phyloP scores from a whole-genome alignment of 768 basidiomycete species.

The Pisolithus microcarpus region DNA sequence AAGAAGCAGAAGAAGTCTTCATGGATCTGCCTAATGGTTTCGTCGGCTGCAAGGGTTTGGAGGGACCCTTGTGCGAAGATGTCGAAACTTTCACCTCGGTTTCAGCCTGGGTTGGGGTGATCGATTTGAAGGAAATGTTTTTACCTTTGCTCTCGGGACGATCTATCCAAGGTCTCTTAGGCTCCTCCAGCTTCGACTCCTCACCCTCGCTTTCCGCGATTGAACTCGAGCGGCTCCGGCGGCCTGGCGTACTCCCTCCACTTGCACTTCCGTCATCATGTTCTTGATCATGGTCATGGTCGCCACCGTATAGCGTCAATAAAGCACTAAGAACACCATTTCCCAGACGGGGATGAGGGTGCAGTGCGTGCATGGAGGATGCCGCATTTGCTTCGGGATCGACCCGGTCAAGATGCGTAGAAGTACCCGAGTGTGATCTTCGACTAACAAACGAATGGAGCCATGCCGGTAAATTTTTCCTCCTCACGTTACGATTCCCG shows the following conservation, averaged over 20 bases:
- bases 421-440: background rate
- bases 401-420: background rate
- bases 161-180: constrained; percentile 17
- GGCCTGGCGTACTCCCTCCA: constrained; percentile 14
- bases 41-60: background rate
- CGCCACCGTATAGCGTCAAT: constrained; percentile 49
- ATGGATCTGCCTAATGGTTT: background rate
- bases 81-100: background rate
- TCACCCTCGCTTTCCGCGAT: constrained; percentile 12
- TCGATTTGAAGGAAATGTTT: constrained; percentile 2
- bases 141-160: constrained; percentile 3
- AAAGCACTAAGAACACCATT: constrained; percentile 61
- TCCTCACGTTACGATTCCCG: constrained; percentile 1
- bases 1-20: constrained; percentile 13
- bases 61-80: background rate
- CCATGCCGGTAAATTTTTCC: constrained; percentile 18
- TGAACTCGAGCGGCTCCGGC: constrained; percentile 17
- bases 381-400: constrained; percentile 3
- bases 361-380: constrained; percentile 5
- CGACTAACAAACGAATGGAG: constrained; percentile 1
- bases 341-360: constrained; percentile 18
- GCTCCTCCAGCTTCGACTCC: constrained; percentile 11
- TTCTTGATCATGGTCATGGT: constrained; percentile 17
- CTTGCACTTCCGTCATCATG: constrained; percentile 23
- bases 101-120: background rate